These are phyloP conservation scores for Pestalotiopsis sp. DNA, from an alignment of 2,329 filamentous ascomycete genomes.

Conservation along the genomic window DNA sequence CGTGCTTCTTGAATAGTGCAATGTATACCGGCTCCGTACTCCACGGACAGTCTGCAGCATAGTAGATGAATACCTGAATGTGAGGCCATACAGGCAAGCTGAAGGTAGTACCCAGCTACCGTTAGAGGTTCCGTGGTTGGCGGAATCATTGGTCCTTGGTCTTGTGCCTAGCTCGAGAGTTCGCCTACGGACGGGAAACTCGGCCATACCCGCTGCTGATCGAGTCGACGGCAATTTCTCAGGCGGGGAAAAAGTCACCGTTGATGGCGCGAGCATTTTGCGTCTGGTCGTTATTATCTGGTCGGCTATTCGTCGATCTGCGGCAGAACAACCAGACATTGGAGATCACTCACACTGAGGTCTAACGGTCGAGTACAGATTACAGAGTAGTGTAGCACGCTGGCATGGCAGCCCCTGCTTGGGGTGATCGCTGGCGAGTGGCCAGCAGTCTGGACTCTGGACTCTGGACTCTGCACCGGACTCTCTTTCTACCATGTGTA, in stretches of 20 bases:
- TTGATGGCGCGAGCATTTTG: neutral
- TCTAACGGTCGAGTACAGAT: neutral
- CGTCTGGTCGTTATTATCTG: neutral
- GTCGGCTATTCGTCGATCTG: neutral
- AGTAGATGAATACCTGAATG: neutral
- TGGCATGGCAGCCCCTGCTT: neutral
- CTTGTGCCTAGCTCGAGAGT: neutral
- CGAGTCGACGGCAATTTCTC: neutral
- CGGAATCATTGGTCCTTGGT: neutral
- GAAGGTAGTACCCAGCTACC: neutral
- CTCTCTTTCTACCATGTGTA: no score
- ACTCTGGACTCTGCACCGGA: neutral
- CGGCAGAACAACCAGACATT: neutral
- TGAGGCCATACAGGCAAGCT: neutral
- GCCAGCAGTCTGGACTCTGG: neutral
- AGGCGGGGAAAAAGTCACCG: neutral
- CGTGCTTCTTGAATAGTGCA: neutral
- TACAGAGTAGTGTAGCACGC: neutral
- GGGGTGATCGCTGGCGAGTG: neutral
- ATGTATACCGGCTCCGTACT: neutral
- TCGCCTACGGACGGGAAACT: neutral
- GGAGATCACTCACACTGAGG: neutral
- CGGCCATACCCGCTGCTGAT: neutral
- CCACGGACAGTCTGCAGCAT: neutral
- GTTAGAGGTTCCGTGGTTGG: neutral